Percentiles rank a stretch among this genome's conserved stretches.
These are phyloP conservation scores for Blastobotrys proliferans DNA, from an alignment of 1,139 yeast species.

Conservation along the genomic window DNA sequence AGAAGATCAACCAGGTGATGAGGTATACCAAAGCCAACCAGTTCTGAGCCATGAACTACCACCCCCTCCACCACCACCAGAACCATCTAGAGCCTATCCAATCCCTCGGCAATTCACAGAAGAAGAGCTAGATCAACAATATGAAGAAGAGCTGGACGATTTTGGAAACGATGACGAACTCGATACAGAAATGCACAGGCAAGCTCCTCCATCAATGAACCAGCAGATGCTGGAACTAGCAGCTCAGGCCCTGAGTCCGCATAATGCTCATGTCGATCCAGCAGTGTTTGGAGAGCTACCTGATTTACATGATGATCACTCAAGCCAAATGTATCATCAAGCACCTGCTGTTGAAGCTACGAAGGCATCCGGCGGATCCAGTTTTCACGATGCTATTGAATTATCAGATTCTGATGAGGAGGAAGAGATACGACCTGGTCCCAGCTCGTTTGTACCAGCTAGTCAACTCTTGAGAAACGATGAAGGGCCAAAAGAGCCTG, in stretches of 20 bases:
- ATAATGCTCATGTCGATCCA: constrained; percentile 1
- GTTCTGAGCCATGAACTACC: too few species aligned
- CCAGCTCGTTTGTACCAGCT: constrained; percentile 1
- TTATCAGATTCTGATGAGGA: constrained; percentile 6
- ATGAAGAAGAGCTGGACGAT: constrained; percentile 19
- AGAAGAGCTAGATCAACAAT: constrained; percentile 25
- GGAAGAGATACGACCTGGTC: not conserved
- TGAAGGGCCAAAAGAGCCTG: not conserved
- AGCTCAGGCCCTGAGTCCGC: not conserved
- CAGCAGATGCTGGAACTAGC: not conserved
- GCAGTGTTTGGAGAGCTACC: not conserved
- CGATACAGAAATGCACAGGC: not conserved
- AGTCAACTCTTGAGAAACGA: too few species aligned
- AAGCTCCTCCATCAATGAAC: not conserved
- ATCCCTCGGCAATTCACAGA: constrained; percentile 13
- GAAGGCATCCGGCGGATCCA: not conserved
- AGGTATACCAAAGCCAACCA: too few species aligned
- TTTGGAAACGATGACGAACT: constrained; percentile 15
- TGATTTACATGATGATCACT: not conserved
- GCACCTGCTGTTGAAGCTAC: not conserved
- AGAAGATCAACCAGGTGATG: too few species aligned
- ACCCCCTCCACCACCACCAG: not conserved
- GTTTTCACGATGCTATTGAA: constrained; percentile 1
- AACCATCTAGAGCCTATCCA: not conserved
- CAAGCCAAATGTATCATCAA: not conserved